A percentile compares a stretch with the other conserved stretches of the same genome.
These are phyloP conservation scores for Tuber borchii DNA, from an alignment of 495 filamentous ascomycete species.

Conservation along the genomic window DNA sequence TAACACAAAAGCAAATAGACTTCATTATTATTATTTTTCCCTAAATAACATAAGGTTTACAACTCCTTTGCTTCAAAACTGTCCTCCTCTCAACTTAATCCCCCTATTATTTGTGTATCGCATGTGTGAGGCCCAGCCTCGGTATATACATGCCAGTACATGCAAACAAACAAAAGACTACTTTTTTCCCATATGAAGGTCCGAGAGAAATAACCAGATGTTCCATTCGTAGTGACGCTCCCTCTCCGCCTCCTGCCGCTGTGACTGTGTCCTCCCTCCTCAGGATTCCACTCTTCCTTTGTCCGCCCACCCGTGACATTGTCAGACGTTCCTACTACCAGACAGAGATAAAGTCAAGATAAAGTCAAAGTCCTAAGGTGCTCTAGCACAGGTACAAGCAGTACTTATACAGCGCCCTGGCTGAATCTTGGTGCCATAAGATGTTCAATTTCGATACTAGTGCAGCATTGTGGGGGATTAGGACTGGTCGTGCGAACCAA, in stretches of 20 bases:
- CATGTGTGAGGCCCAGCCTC: background rate
- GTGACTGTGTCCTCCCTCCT: background rate
- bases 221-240: background rate
- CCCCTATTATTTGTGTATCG: background rate
- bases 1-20: constrained; percentile 18
- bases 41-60: constrained; percentile 4
- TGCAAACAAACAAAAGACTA: background rate
- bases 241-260: background rate
- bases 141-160: background rate
- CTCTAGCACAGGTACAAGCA: background rate
- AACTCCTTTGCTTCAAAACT: background rate
- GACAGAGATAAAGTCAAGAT: background rate
- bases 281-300: background rate
- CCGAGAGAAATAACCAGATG: background rate
- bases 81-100: background rate
- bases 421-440: background rate
- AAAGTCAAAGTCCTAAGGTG: background rate
- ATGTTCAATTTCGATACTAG: too few relatives aligned
- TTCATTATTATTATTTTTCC: constrained; percentile 27
- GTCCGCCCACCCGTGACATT: background rate
- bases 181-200: background rate
- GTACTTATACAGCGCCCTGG: background rate
- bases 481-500: background rate
- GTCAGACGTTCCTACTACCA: background rate
- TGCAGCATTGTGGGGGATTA: background rate